Conservation (phyloP, 1,284 basidiomycete species). For the Apiotrichum laibachii region DNA sequence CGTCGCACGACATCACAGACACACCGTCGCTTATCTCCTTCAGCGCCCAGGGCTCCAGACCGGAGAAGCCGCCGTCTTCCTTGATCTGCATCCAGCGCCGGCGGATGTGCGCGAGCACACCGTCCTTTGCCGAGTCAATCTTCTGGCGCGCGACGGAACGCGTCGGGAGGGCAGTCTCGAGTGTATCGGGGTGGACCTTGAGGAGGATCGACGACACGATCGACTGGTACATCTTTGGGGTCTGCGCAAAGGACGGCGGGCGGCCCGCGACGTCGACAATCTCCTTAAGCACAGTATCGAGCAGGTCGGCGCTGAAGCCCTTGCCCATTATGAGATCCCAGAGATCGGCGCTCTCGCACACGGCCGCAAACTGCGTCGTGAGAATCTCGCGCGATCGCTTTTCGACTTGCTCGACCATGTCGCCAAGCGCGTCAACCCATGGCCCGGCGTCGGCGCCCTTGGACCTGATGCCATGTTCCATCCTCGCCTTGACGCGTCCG, state of each 20-base stretch:
- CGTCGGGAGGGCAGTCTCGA: conserved; percentile 61
- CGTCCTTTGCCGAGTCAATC: conserved; percentile 69
- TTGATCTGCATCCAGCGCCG: conserved; percentile 69
- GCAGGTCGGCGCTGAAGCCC: conserved; percentile 65
- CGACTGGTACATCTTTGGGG: conserved; percentile 68
- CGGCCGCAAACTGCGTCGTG: conserved; percentile 58
- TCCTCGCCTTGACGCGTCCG: conserved; percentile 26
- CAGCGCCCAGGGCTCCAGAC: conserved; percentile 76
- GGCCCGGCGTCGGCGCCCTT: conserved; percentile 55
- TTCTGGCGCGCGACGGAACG: conserved; percentile 64
- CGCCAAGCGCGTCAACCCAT: conserved; percentile 65
- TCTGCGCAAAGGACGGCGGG: conserved; percentile 59
- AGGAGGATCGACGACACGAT: conserved; percentile 70
- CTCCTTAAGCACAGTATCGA: conserved; percentile 67
- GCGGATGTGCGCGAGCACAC: conserved; percentile 59
- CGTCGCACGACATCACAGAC: conserved; percentile 31
- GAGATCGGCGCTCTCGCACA: conserved; percentile 69
- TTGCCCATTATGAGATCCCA: conserved; percentile 66
- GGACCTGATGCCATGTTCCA: conserved; percentile 37
- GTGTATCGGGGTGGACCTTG: conserved; percentile 62
- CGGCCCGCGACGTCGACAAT: conserved; percentile 56
- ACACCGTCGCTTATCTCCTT: conserved; percentile 81
- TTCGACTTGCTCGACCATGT: conserved; percentile 63
- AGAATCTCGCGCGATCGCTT: conserved; percentile 63
- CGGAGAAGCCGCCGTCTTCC: conserved; percentile 73